phyloP scores from a whole-genome alignment of 257 asterid species.

The Solanum neorickii region DNA sequence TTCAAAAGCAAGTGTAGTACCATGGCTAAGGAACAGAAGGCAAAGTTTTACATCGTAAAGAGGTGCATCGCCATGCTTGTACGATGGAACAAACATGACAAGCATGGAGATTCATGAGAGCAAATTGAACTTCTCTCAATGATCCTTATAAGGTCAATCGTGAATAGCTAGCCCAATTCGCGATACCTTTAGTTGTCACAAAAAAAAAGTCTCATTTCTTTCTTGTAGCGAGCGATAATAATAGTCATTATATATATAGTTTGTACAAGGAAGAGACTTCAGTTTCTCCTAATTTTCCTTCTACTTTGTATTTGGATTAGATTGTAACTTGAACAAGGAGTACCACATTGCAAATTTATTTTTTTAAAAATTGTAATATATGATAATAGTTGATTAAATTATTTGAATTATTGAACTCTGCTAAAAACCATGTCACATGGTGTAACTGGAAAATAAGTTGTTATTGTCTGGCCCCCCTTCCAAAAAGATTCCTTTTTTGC shows the following conservation, averaged over 20 bases:
- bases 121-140: background rate
- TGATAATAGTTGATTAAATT: background rate
- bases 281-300: background rate
- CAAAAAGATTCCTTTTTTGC: background rate
- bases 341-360: background rate
- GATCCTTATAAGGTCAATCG: background rate
- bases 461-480: background rate
- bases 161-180: background rate
- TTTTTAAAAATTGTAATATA: background rate
- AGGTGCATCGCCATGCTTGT: background rate
- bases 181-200: background rate
- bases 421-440: background rate
- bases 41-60: background rate
- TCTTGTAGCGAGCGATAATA: background rate
- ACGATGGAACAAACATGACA: constrained; percentile 1
- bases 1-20: background rate
- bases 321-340: background rate
- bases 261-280: background rate
- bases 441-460: background rate
- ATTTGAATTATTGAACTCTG: background rate
- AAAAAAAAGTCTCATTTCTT: background rate
- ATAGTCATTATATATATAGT: background rate
- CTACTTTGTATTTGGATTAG: background rate
- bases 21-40: background rate
- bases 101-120: background rate